A percentile compares a stretch with the other conserved stretches of the same genome.
phyloP scores from a whole-genome alignment of 345 rosid genomes.

The Arabidopsis arenosa region DNA sequence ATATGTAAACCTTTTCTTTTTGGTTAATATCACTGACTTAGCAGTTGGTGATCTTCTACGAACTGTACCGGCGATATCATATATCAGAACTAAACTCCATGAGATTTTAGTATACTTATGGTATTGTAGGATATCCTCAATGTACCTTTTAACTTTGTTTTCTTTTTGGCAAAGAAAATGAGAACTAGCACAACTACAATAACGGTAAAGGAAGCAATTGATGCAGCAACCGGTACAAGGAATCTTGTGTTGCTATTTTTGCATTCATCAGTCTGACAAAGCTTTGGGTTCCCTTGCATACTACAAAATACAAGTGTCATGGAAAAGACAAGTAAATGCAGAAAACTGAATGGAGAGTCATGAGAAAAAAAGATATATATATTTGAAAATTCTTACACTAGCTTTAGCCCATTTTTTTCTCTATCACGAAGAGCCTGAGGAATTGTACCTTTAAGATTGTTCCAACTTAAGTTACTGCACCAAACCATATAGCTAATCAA shows the following conservation, averaged over 20 bases:
- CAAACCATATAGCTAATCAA: no score
- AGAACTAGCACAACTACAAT: slow-evolving; percentile 16
- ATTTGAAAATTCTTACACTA: slow-evolving; percentile 33
- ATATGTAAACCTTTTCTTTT: slow-evolving; percentile 5
- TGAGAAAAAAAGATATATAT: no score
- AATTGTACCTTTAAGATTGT: slow-evolving; percentile 44
- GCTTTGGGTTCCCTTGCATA: neutral
- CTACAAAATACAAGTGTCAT: neutral
- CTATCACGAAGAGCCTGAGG: slow-evolving; percentile 43
- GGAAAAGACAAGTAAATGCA: no score
- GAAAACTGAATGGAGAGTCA: no score
- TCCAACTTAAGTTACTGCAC: slow-evolving; percentile 37
- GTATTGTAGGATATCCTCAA: neutral
- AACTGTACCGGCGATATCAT: no score
- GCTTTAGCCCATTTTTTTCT: slow-evolving; percentile 5
- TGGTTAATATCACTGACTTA: neutral
- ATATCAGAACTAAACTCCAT: no score
- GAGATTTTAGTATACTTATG: no score
- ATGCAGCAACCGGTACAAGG: slow-evolving; percentile 35
- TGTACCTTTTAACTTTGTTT: slow-evolving; percentile 4
- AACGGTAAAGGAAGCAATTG: slow-evolving; percentile 31
- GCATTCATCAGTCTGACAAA: neutral
- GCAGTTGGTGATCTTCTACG: no score
- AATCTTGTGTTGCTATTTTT: neutral
- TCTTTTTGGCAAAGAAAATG: neutral